phyloP scores from a whole-genome alignment of 495 filamentous ascomycete species.

The Penicillium flavigenum region DNA sequence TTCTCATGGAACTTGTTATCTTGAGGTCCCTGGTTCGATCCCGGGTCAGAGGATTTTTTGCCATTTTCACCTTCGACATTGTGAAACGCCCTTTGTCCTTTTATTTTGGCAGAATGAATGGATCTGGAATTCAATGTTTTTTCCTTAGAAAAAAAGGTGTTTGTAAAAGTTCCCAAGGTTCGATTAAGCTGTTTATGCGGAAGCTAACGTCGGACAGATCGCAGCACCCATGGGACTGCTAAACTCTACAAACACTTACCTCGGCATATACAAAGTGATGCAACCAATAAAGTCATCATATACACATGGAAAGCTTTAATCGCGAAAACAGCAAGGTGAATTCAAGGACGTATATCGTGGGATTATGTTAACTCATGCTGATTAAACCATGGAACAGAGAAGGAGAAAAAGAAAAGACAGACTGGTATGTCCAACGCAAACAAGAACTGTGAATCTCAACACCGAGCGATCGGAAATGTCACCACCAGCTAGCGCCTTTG shows the following conservation, averaged over 20 bases:
- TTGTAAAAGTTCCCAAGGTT: too few relatives aligned
- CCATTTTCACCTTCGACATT: not conserved
- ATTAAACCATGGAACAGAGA: conserved; percentile 16
- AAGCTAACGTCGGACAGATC: not conserved
- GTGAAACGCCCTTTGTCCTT: not conserved
- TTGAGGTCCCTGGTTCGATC: conserved; percentile 11
- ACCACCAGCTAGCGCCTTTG: not conserved
- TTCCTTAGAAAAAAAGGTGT: too few relatives aligned
- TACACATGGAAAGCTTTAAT: not conserved
- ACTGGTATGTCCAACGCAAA: conserved; percentile 12
- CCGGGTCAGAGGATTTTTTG: conserved; percentile 9
- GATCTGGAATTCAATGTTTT: too few relatives aligned
- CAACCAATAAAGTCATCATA: not conserved
- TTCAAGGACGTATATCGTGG: conserved; percentile 19
- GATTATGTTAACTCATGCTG: conserved; percentile 21
- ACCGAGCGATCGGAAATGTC: conserved; percentile 6
- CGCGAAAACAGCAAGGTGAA: not conserved
- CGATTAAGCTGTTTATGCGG: too few relatives aligned
- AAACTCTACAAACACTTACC: not conserved
- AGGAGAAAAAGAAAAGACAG: conserved; percentile 3
- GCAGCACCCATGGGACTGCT: not conserved
- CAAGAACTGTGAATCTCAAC: conserved; percentile 12
- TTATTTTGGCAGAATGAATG: too few relatives aligned
- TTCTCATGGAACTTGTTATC: conserved; percentile 2
- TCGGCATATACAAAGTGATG: too few relatives aligned